Evolutionary conservation across 2,329 filamentous ascomycete genomes (phyloP), one percentile per base, ranked within the genome.

Genomic region (Fusarium sp.): DNA sequence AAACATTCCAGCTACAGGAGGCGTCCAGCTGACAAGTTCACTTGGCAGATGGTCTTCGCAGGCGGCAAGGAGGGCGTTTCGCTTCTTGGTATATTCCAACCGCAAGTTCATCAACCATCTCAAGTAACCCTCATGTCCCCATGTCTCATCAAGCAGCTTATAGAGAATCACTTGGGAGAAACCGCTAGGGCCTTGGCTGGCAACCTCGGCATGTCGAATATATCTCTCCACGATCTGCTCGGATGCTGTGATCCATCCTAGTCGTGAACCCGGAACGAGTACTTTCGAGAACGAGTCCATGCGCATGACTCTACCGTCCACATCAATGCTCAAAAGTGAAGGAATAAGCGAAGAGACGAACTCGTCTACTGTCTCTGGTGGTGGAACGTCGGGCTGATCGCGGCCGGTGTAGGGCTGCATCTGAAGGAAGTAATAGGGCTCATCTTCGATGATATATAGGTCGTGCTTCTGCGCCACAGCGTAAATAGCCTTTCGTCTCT

Each of bases 251-350:
- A 98, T 87, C 95, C 96, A 99, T 43, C 94, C 94, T 42, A 91
- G 81, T 45, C 94, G 89, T 16, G 91, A 90, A 11, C 94, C 94
- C 0, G 95, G 94, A 0, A 93, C 87, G 31, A 97, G 85, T 3
- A 97, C 93, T 82, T 98, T 98, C 75, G 93, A 97, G 81, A 98
- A 97, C 0, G 93, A 97, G 78, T 98, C 94, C 80, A 98, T 87
- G 37, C 94, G 91, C 82, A 97, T 85, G 37, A 98, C 94, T 65
- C 94, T 91, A 10, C 94, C 95, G 78, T 97, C 94, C 2, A 88
- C 85, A 77, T 98, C 94, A 74, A 98, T 85, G 80, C 89, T 92
- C 31, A 97, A 84, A 58, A 91, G 89, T 4, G 91, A 91, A 1
- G 94, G 93, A 25, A 79, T 77, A 18, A 82, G 75, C 0, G 80